Conservation (phyloP, 2,329 filamentous ascomycete species). For the Penicillium thymicola region DNA sequence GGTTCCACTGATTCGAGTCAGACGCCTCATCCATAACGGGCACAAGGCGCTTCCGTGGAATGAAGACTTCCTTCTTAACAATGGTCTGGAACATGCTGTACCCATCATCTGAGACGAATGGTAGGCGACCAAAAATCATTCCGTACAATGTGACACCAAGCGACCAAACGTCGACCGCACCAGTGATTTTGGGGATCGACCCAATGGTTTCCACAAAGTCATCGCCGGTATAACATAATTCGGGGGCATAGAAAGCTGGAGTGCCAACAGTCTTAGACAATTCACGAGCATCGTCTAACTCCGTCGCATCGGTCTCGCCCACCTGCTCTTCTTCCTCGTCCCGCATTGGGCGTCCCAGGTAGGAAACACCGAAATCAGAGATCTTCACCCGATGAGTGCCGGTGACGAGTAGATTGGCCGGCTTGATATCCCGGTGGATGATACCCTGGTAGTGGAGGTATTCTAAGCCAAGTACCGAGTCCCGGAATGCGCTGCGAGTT, state of each 20-base stretch:
- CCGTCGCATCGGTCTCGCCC: conserved; percentile 78
- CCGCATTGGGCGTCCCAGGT: conserved; percentile 82
- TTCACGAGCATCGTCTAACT: conserved; percentile 89
- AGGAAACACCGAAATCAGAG: conserved; percentile 97
- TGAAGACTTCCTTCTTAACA: conserved; percentile 86
- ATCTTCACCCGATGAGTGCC: conserved; percentile 88
- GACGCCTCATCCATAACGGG: conserved; percentile 56
- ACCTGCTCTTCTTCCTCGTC: conserved; percentile 76
- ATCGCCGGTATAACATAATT: conserved; percentile 85
- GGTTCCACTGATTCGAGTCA: conserved; percentile 46
- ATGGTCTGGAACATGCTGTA: conserved; percentile 90
- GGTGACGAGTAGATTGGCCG: conserved; percentile 86
- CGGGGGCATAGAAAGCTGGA: conserved; percentile 94
- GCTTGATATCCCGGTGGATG: conserved; percentile 81
- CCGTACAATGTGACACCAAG: conserved; percentile 94
- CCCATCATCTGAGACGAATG: conserved; percentile 87
- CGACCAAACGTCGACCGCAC: conserved; percentile 96
- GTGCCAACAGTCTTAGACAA: conserved; percentile 98
- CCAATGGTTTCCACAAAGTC: conserved; percentile 56
- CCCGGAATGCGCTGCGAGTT: conserved; percentile 79
- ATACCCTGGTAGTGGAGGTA: conserved; percentile 88
- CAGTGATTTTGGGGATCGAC: conserved; percentile 68
- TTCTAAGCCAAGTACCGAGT: conserved; percentile 88
- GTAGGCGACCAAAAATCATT: conserved; percentile 87
- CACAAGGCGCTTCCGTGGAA: conserved; percentile 76